Base-by-base conservation (phyloP, 768 basidiomycete genomes). In the Coprinopsis strossmayeri region DNA sequence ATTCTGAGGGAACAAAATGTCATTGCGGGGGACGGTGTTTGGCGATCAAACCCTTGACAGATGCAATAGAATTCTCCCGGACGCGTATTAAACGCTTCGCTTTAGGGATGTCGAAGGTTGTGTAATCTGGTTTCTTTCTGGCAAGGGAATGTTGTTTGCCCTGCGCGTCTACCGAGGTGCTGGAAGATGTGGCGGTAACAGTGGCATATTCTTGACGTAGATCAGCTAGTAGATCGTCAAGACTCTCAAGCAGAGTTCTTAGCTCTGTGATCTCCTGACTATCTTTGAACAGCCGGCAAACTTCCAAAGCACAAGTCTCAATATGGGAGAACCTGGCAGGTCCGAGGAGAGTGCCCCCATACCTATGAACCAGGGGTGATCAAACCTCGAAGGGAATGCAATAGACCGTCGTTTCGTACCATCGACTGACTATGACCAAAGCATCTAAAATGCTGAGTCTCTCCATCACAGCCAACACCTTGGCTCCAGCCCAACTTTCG, bases 331-430 rank as follows among this genome's bases (percentile, higher is more conserved):
- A 92, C 27, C 90, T 69, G 50, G 69, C 74, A 3, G 88, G 84
- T 2, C 90, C 90, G 3, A 92, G 70, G 69, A 90, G 67, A 5
- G 74, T 80, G n/a, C 90, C 89, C 0, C 88, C 89, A 56, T 81
- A 90, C 86, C 87, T 89, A 54, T 3, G 17, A 7, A 34, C n/a
- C 23, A 18, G 39, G 28, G n/a, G 20, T 18, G 25, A 15, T 34
- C 5, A 38, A 34, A 27, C 12, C 17, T 23, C 17, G 9, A 38
- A 38, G 35, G 5, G 5, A 5, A 38, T 32, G 27, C 5, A 27
- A 47, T 25, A 11, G 35, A 30, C 37, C 45, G 35, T n/a, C 43
- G 34, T 18, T 17, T 37, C 32, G 18, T 61, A 89, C 87, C 89
- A 87, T 49, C 90, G 78, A 63, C 78, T 83, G 32, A 91, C 84